phyloP scores from a whole-genome alignment of 2,329 filamentous ascomycete species.

The Plenodomus tracheiphilus region DNA sequence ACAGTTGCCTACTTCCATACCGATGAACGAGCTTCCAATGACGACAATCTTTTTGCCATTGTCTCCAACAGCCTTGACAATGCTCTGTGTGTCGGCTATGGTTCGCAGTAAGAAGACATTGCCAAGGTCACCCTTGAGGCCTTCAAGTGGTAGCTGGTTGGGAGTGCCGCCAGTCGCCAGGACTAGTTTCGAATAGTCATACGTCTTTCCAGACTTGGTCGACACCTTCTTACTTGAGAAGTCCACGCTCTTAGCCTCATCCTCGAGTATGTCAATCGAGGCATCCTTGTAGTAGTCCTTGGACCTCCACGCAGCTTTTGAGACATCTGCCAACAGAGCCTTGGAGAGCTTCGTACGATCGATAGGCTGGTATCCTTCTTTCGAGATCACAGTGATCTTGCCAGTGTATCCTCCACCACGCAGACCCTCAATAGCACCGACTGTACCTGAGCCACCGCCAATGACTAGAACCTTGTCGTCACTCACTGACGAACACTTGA shows the following conservation, averaged over 20 bases:
- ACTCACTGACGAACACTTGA: conserved; percentile 67
- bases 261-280: conserved; percentile 59
- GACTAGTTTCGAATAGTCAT: conserved; percentile 83
- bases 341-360: conserved; percentile 97
- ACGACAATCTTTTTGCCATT: conserved; percentile 91
- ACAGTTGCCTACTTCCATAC: conserved; percentile 91
- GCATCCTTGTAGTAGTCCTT: conserved; percentile 74
- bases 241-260: conserved; percentile 73
- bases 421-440: conserved; percentile 81
- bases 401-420: conserved; percentile 80
- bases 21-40: conserved; percentile 93
- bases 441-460: conserved; percentile 72
- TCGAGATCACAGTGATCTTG: conserved; percentile 78
- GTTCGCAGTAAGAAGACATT: conserved; percentile 87
- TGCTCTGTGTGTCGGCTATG: conserved; percentile 75
- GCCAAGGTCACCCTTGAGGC: conserved; percentile 76
- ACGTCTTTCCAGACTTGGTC: conserved; percentile 73
- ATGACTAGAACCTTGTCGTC: conserved; percentile 77
- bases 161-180: conserved; percentile 85
- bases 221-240: conserved; percentile 72
- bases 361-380: conserved; percentile 83
- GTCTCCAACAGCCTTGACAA: conserved; percentile 75
- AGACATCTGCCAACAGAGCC: conserved; percentile 78
- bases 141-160: conserved; percentile 73
- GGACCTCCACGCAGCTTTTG: conserved; percentile 77